phyloP scores from a whole-genome alignment of 2,329 filamentous ascomycete genomes.

The Microsporum ferrugineum region DNA sequence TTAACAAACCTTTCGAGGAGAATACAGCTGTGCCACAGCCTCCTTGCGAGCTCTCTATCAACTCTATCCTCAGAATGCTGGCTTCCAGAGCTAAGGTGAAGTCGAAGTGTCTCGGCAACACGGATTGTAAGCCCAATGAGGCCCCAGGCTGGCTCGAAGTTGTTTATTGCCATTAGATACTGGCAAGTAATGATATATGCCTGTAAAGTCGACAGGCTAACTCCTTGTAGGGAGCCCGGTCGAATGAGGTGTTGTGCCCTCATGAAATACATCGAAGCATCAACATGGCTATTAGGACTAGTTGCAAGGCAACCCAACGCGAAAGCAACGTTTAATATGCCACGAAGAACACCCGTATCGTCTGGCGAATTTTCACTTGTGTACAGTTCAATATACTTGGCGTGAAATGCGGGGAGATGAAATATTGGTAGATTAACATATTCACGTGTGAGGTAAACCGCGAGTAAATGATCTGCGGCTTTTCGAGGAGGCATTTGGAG shows the following conservation, averaged over 20 bases:
- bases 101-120: constrained; percentile 15
- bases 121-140: constrained; percentile 18
- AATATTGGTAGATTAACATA: constrained; percentile 21
- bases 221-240: constrained; percentile 10
- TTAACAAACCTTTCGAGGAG: constrained; percentile 16
- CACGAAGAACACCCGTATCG: constrained; percentile 13
- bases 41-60: constrained; percentile 16
- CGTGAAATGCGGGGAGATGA: constrained; percentile 14
- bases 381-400: constrained; percentile 12
- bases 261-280: constrained; percentile 14
- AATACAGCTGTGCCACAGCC: constrained; percentile 21
- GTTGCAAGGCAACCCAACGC: constrained; percentile 14
- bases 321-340: constrained; percentile 17
- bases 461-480: constrained; percentile 14
- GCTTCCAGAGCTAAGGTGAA: constrained; percentile 15
- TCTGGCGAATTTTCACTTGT: constrained; percentile 2
- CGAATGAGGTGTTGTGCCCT: constrained; percentile 15
- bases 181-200: constrained; percentile 17
- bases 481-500: constrained; percentile 11
- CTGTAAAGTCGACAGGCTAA: constrained; percentile 14
- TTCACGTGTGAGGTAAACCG: constrained; percentile 17
- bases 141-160: constrained; percentile 17
- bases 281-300: constrained; percentile 5
- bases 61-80: constrained; percentile 12
- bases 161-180: constrained; percentile 18